These are phyloP conservation scores for Penicillium argentinense DNA, from an alignment of 495 filamentous ascomycete species.

Conservation along the genomic window DNA sequence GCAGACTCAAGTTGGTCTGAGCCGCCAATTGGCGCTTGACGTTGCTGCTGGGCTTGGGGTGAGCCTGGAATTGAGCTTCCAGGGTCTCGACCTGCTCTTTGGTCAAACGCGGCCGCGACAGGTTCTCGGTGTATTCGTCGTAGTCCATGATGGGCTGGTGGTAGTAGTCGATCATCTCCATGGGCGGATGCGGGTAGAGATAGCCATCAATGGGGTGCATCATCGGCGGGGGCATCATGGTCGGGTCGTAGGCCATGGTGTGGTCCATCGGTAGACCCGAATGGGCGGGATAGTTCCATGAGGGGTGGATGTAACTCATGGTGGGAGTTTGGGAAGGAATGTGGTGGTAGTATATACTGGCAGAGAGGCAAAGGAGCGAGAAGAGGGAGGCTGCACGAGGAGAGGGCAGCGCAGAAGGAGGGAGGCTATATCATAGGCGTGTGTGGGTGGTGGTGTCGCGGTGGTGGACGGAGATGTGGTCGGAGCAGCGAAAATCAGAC, in stretches of 20 bases:
- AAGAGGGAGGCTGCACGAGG: constrained; percentile 11
- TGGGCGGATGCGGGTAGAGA: constrained; percentile 41
- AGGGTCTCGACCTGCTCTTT: constrained; percentile 80
- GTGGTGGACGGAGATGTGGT: constrained; percentile 12
- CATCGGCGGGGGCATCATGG: constrained; percentile 44
- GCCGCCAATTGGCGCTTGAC: constrained; percentile 73
- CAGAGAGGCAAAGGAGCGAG: constrained; percentile 1
- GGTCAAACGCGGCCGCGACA: constrained; percentile 65
- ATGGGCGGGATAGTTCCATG: constrained; percentile 42
- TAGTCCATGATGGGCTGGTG: constrained; percentile 52
- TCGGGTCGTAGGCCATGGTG: constrained; percentile 38
- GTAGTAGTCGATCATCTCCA: constrained; percentile 50
- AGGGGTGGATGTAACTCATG: constrained; percentile 49
- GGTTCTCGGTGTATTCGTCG: constrained; percentile 51
- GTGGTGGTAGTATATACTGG: constrained; percentile 7
- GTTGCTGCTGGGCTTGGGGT: constrained; percentile 75
- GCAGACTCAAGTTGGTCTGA: constrained; percentile 68
- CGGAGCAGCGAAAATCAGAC: constrained; percentile 7
- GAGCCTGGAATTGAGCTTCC: constrained; percentile 71
- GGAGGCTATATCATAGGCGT: constrained; percentile 26
- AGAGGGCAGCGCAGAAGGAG: constrained; percentile 6
- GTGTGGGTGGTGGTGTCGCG: constrained; percentile 9
- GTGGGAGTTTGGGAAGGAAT: constrained; percentile 9
- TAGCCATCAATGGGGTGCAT: constrained; percentile 47
- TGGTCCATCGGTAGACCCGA: constrained; percentile 42